Percentiles rank a stretch among this genome's conserved stretches.
These are phyloP conservation scores for Linnemannia elongata DNA, from an alignment of 192 early-diverging fungal genomes.

Conservation along the genomic window DNA sequence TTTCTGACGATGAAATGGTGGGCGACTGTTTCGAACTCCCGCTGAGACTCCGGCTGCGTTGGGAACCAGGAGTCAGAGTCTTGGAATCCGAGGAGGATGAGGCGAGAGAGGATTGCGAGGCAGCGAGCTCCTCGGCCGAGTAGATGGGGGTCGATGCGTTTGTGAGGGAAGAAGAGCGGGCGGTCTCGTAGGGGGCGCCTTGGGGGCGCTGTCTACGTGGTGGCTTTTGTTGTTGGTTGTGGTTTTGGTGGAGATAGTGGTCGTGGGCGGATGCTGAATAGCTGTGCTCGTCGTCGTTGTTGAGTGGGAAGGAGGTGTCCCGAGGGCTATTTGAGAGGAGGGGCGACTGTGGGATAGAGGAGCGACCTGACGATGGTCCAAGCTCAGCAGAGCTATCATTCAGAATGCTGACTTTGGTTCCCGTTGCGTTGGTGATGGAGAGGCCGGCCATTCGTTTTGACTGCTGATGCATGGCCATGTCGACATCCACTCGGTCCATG, in stretches of 20 bases:
- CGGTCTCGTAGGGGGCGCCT: constrained; percentile 15
- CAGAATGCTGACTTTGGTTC: constrained; percentile 66
- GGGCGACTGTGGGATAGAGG: neutral
- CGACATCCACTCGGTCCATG: constrained; percentile 27
- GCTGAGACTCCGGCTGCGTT: constrained; percentile 50
- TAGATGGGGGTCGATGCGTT: constrained; percentile 52
- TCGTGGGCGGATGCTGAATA: neutral
- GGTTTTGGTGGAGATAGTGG: too few relatives aligned
- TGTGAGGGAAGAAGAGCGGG: constrained; percentile 47
- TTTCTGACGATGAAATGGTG: constrained; percentile 7
- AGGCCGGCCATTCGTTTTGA: constrained; percentile 53
- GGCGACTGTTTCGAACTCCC: constrained; percentile 30
- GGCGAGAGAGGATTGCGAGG: constrained; percentile 27
- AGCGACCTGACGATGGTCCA: neutral
- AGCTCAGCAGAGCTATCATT: constrained; percentile 51
- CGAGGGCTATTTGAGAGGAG: neutral
- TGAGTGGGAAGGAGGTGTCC: neutral
- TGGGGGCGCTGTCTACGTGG: neutral
- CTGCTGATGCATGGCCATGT: constrained; percentile 33
- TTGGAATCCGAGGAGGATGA: constrained; percentile 2
- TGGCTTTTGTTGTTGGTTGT: neutral
- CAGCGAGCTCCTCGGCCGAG: constrained; percentile 24
- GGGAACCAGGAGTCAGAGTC: constrained; percentile 17
- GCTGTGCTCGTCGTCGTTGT: neutral
- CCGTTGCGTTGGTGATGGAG: constrained; percentile 66